A percentile compares a stretch with the other conserved stretches of the same genome.
Conservation (phyloP, 495 filamentous ascomycete species). For the Apodospora peruviana region DNA sequence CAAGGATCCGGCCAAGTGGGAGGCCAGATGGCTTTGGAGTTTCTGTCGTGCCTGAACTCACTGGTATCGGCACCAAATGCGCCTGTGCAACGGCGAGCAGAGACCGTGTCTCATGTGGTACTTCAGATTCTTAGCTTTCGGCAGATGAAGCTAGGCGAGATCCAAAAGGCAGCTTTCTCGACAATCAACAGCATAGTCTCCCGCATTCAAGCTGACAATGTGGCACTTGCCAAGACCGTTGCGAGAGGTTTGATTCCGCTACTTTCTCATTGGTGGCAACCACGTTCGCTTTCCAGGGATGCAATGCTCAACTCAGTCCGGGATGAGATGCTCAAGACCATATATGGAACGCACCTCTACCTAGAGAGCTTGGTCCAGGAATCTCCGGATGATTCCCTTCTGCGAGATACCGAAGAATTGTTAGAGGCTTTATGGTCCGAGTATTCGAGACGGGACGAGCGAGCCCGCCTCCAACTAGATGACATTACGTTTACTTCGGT, state of each 20-base stretch:
- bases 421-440: conserved; percentile 61
- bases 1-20: conserved; percentile 21
- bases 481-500: conserved; percentile 56
- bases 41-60: conserved; percentile 59
- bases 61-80: conserved; percentile 66
- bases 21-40: conserved; percentile 43
- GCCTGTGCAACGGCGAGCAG: conserved; percentile 56
- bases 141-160: conserved; percentile 47
- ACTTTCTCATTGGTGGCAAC: conserved; percentile 66
- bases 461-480: conserved; percentile 69
- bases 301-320: conserved; percentile 58
- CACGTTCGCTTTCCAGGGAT: conserved; percentile 60
- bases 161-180: conserved; percentile 67
- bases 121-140: conserved; percentile 59
- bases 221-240: conserved; percentile 52
- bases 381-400: conserved; percentile 21
- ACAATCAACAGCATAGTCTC: conserved; percentile 66
- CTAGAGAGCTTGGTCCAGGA: conserved; percentile 38
- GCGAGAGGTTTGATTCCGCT: conserved; percentile 60
- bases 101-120: conserved; percentile 52
- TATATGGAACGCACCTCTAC: conserved; percentile 61
- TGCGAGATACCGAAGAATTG: conserved; percentile 45
- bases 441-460: conserved; percentile 64
- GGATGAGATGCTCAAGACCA: conserved; percentile 59
- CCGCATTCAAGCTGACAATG: conserved; percentile 60